Evolutionary conservation across 305 asterid genomes (phyloP), one percentile per base, ranked within the genome.

Genomic region (Fraxinus velutina): DNA sequence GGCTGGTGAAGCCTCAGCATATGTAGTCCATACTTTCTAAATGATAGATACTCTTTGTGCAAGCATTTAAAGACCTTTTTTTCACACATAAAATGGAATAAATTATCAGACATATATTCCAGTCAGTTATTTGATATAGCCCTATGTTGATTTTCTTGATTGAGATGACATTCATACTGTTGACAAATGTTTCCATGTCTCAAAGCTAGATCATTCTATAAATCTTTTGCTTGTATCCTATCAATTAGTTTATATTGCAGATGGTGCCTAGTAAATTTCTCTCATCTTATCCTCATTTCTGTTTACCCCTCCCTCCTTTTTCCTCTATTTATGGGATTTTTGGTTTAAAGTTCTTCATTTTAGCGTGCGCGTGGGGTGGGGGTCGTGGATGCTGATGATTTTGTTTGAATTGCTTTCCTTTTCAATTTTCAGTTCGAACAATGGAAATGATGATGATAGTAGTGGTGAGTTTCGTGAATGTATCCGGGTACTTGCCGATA

Each of bases 361-460:
- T 55, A 4, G 30, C 55, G 60, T 73, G 79, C 6, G 33, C 19
- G 27, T 13, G 78, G 83, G 78, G 75, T 73, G 24, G 37, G 75
- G 84, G 82, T 81, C 21, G 66, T 73, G 66, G 52, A 82, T 37
- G 19, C 36, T 60, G 33, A 32, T 79, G 78, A 30, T 6, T 24
- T 52, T 47, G 75, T 73, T 80, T 74, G 50, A 86, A 71, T 60
- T 80, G 19, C 37, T 83, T 81, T 22, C 34, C 36, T 1, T 66
- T 60, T 47, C 4, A 62, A 81, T 73, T 89, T 84, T 73, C 89
- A 94, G 98, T 90, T 90, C 90, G 22, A 84, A 82, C 77, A 87
- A 82, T 85, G 98, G 91, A 80, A 90, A 79, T 27, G 98, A 91
- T 17, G 97, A 91, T 47, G 95, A 91, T 36, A 90, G 93, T 79